Percentiles rank a stretch among this genome's conserved stretches.
phyloP scores from a whole-genome alignment of 2,329 filamentous ascomycete genomes.

The Fusarium piperis region DNA sequence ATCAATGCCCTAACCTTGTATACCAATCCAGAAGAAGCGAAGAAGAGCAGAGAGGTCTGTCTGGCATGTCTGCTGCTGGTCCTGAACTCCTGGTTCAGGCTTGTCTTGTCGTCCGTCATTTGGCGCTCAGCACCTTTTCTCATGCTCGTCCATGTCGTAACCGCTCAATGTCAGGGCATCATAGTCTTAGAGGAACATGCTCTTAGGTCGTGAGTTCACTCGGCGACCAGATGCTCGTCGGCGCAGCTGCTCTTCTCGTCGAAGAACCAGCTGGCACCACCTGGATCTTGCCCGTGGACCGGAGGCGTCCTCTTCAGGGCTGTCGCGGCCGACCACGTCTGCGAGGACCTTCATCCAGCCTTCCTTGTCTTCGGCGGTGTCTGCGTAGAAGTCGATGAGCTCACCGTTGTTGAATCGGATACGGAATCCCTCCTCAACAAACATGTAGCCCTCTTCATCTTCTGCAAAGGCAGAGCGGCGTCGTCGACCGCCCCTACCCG shows the following conservation, averaged over 20 bases:
- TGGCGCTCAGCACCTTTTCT: slow-evolving; percentile 38
- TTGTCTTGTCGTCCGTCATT: slow-evolving; percentile 27
- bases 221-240: slow-evolving; percentile 63
- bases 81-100: slow-evolving; percentile 43
- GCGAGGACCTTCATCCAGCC: slow-evolving; percentile 91
- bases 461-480: slow-evolving; percentile 96
- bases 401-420: slow-evolving; percentile 99
- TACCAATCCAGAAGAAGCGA: slow-evolving; percentile 28
- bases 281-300: slow-evolving; percentile 61
- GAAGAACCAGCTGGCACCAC: slow-evolving; percentile 75
- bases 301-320: slow-evolving; percentile 57
- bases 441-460: slow-evolving; percentile 99
- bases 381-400: slow-evolving; percentile 98
- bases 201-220: slow-evolving; percentile 67
- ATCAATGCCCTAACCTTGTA: slow-evolving; percentile 26
- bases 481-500: slow-evolving; percentile 78
- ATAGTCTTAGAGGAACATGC: slow-evolving; percentile 58
- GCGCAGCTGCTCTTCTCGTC: slow-evolving; percentile 68
- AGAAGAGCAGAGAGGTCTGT: slow-evolving; percentile 38
- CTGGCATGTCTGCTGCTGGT: slow-evolving; percentile 28
- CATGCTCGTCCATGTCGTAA: slow-evolving; percentile 26
- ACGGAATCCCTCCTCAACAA: slow-evolving; percentile 98
- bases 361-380: slow-evolving; percentile 86
- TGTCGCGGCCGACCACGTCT: slow-evolving; percentile 71
- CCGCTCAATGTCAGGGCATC: slow-evolving; percentile 5